Evolutionary conservation across 371 early-diverging fungal species (phyloP).

Genomic region (Syncephalastrum sp.): DNA sequence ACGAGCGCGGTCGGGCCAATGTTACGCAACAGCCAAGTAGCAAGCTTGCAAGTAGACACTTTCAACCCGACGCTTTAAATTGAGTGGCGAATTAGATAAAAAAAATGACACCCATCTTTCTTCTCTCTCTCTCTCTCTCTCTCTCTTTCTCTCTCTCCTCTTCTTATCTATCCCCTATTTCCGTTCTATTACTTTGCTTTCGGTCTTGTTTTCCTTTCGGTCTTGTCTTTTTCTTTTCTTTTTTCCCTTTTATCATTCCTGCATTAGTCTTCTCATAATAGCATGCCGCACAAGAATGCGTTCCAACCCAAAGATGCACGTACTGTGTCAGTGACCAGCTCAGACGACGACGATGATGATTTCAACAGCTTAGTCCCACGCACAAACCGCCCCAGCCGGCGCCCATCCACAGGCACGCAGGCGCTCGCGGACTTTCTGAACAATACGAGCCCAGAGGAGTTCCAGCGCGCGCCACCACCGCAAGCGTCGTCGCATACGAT

Average conservation of each 20-base stretch:
- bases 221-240: constrained; percentile 9
- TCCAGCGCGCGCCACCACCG: constrained; percentile 9
- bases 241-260: not conserved
- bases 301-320: constrained; percentile 37
- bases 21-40: constrained; percentile 6
- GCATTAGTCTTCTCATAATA: not conserved
- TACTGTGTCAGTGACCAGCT: constrained; percentile 6
- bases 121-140: constrained; percentile 1
- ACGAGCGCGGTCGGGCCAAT: constrained; percentile 8
- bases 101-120: constrained; percentile 3
- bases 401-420: constrained; percentile 20
- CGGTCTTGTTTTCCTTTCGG: constrained; percentile 1
- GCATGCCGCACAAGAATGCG: constrained; percentile 18
- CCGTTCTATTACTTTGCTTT: constrained; percentile 4
- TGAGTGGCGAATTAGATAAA: constrained; percentile 2
- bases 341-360: constrained; percentile 21
- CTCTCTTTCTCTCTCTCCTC: not conserved
- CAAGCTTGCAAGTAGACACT: constrained; percentile 7
- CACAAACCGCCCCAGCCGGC: not conserved
- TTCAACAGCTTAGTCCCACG: constrained; percentile 5
- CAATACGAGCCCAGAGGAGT: constrained; percentile 36
- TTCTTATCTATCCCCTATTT: constrained; percentile 1
- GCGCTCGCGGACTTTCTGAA: constrained; percentile 34
- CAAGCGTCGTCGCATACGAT: constrained; percentile 13
- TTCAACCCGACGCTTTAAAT: constrained; percentile 1